Evolutionary conservation across 139 green algal genomes (phyloP).

Genomic region (Chlorella sorokiniana): DNA sequence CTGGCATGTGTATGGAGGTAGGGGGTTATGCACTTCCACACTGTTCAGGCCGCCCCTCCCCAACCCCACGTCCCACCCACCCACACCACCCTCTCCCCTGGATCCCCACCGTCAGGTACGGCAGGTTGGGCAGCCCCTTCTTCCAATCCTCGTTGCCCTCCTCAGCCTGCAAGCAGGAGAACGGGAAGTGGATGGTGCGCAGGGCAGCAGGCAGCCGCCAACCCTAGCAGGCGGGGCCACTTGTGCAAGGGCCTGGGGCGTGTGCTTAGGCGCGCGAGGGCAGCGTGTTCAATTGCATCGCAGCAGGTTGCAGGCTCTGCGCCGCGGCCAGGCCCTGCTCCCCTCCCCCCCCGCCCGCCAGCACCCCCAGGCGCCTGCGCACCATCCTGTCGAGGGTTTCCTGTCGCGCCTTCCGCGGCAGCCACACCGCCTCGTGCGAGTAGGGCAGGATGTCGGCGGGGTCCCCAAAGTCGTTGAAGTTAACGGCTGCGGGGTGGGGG

Average conservation of each 20-base stretch:
- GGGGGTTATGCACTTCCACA: no score
- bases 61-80: no score
- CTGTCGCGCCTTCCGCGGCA: neutral
- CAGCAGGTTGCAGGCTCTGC: no score
- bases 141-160: constrained; percentile 4
- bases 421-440: constrained; percentile 20
- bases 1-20: no score
- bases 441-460: constrained; percentile 49
- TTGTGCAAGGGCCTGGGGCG: no score
- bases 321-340: no score
- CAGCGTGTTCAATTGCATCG: no score
- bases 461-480: constrained; percentile 72
- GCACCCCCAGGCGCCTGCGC: neutral
- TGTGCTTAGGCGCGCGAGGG: no score
- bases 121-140: neutral
- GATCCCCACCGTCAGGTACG: constrained; percentile 6
- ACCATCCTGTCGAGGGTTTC: neutral
- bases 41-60: no score
- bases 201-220: neutral
- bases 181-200: neutral
- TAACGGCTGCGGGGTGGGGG: constrained; percentile 16
- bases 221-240: no score
- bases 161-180: neutral
- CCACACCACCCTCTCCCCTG: no score
- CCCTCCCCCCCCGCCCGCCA: neutral